These are phyloP conservation scores for Scheffersomyces insectosa DNA, from an alignment of 1,139 yeast genomes.

Conservation along the genomic window DNA sequence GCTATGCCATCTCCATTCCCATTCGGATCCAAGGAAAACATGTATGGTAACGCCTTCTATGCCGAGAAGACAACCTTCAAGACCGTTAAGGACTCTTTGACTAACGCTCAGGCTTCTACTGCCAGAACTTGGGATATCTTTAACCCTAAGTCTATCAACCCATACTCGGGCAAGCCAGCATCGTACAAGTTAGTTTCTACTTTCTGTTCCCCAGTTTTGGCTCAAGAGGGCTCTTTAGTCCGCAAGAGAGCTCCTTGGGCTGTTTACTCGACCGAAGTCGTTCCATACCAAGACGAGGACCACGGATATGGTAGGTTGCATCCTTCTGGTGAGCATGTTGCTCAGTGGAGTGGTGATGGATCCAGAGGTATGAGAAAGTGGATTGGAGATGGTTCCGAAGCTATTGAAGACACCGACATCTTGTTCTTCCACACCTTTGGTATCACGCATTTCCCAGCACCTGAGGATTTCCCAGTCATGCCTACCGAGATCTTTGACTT, in stretches of 20 bases:
- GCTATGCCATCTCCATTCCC: constrained; percentile 61
- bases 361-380: constrained; percentile 68
- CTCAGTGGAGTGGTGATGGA: constrained; percentile 80
- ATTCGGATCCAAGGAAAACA: constrained; percentile 64
- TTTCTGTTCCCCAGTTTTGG: constrained; percentile 71
- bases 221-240: constrained; percentile 73
- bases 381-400: constrained; percentile 67
- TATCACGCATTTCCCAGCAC: constrained; percentile 82
- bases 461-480: constrained; percentile 89
- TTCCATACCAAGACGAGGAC: constrained; percentile 62
- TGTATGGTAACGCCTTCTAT: constrained; percentile 73
- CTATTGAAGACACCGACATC: constrained; percentile 67
- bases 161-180: constrained; percentile 72
- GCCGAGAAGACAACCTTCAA: constrained; percentile 64
- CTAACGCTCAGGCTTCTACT: constrained; percentile 60
- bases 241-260: constrained; percentile 86
- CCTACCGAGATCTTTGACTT: constrained; percentile 80
- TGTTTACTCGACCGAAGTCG: constrained; percentile 61
- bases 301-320: constrained; percentile 58
- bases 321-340: constrained; percentile 80
- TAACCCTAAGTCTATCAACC: constrained; percentile 66
- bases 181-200: constrained; percentile 78
- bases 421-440: constrained; percentile 81
- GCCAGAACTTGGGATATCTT: constrained; percentile 79
- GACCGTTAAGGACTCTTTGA: constrained; percentile 66